These are phyloP conservation scores for Exophiala mesophila DNA, from an alignment of 2,329 filamentous ascomycete genomes.

Conservation along the genomic window DNA sequence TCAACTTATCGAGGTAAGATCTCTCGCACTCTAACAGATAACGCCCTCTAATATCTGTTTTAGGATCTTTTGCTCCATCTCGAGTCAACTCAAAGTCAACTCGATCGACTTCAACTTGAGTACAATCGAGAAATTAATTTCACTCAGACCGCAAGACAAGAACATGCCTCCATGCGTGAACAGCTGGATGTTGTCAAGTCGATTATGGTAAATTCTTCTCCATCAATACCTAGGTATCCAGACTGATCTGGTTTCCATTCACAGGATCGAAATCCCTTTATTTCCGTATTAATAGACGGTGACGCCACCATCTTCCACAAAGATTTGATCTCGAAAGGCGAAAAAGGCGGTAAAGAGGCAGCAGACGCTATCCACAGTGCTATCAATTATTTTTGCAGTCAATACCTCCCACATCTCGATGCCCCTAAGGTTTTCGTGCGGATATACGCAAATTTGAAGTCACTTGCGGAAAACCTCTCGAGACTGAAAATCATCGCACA, in stretches of 20 bases:
- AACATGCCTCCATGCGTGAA: slow-evolving; percentile 45
- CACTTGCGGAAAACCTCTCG: slow-evolving; percentile 45
- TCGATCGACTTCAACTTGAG: slow-evolving; percentile 33
- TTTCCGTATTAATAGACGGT: slow-evolving; percentile 52
- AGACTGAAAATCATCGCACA: slow-evolving; percentile 43
- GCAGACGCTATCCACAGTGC: slow-evolving; percentile 45
- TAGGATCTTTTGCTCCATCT: slow-evolving; percentile 46
- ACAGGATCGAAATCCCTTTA: slow-evolving; percentile 50
- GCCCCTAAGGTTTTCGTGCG: slow-evolving; percentile 47
- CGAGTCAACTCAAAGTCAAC: slow-evolving; percentile 38
- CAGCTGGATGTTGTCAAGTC: slow-evolving; percentile 41
- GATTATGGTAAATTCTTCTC: slow-evolving; percentile 38
- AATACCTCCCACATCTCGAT: slow-evolving; percentile 38
- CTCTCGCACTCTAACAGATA: neutral
- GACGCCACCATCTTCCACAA: slow-evolving; percentile 54
- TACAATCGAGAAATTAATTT: slow-evolving; percentile 45
- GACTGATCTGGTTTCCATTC: too few relatives aligned
- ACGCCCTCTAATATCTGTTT: slow-evolving; percentile 1
- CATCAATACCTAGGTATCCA: too few relatives aligned
- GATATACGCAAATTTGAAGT: slow-evolving; percentile 51
- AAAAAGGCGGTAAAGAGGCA: slow-evolving; percentile 49
- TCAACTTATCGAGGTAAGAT: slow-evolving; percentile 43
- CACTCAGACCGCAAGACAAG: slow-evolving; percentile 44
- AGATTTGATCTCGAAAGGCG: slow-evolving; percentile 45
- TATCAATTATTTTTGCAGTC: slow-evolving; percentile 41